phyloP scores from a whole-genome alignment of 2,329 filamentous ascomycete genomes.

The Aspergillus puulaauensis region DNA sequence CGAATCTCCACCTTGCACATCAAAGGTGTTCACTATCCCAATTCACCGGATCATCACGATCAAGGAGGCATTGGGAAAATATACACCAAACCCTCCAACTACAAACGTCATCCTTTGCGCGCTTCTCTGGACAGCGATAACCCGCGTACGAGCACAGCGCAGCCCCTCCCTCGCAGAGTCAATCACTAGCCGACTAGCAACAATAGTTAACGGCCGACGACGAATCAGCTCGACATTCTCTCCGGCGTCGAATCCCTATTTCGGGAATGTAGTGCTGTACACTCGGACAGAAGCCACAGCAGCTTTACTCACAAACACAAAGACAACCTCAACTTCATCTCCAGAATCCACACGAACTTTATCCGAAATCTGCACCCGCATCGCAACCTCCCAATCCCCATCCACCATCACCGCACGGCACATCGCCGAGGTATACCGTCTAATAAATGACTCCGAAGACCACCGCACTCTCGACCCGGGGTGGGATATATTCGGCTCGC shows the following conservation, averaged over 20 bases:
- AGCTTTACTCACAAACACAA: background rate
- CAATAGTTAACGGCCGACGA: slow-evolving; percentile 4
- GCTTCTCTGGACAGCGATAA: slow-evolving; percentile 15
- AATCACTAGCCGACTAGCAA: background rate
- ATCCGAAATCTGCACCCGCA: background rate
- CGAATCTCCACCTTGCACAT: background rate
- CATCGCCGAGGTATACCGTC: slow-evolving; percentile 9
- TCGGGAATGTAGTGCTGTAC: slow-evolving; percentile 8
- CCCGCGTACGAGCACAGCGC: slow-evolving; percentile 1
- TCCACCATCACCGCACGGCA: background rate
- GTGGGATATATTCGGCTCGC: slow-evolving; percentile 15
- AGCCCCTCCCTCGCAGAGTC: background rate
- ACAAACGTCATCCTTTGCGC: slow-evolving; percentile 13
- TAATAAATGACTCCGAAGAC: background rate
- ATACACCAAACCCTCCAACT: background rate
- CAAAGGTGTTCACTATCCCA: background rate
- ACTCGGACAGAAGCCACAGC: background rate
- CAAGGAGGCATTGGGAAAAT: background rate
- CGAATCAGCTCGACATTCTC: background rate
- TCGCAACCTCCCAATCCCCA: background rate
- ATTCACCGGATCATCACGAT: slow-evolving; percentile 1
- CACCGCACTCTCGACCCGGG: background rate
- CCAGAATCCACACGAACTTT: background rate
- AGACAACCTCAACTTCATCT: background rate
- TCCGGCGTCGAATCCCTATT: background rate